Base-by-base conservation (phyloP, 257 asterid species). In the Solanum lignicaule region DNA sequence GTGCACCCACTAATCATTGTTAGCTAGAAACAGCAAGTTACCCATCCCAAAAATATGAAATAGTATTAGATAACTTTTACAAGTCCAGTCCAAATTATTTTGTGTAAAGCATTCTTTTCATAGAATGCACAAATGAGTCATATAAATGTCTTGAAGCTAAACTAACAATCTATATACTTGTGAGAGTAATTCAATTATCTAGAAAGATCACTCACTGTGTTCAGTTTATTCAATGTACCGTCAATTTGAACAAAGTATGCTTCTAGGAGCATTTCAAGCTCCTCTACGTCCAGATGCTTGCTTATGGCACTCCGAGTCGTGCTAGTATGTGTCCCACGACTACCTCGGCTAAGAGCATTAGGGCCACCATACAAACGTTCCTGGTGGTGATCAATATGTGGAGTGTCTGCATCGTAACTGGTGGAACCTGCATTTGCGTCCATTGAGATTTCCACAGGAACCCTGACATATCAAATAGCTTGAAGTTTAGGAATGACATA, bases 201-300 rank as follows among this genome's bases (percentile, higher is more conserved):
- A 69, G 68, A 35, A 76, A 86, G 84, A 88, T 71, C 46, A 89
- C 95, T n/a, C 92, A 95, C 98, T 25, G 94, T 91, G 84, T 96
- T 91, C 58, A 96, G 91, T 55, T 95, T 95, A 75, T 96, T 95
- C 89, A 96, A 55, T 5, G 98, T 92, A 86, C 97, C 96, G 38
- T 96, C 99, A 85, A 94, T 93, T 90, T 94, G 98, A 87, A 96
- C 98, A 60, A 96, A 96, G 86, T 96, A 96, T 14, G 99, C 99
- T 92, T 96, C 99, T 89, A 96, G 88, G 29, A 96, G 92, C 99
- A 96, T 96, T 92, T 96, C 99, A 31, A 96, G 97, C 93, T 96
- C 98, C 89, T 93, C 96, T 62, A 96, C 97, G 58, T 95, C 95
- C 62, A 94, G 91, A 35, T 94, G 96, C 90, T 91, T 95, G 72